Evolutionary conservation across 768 basidiomycete species (phyloP), one percentile per base, ranked within the genome.

Genomic region (Suillus tomentosus): DNA sequence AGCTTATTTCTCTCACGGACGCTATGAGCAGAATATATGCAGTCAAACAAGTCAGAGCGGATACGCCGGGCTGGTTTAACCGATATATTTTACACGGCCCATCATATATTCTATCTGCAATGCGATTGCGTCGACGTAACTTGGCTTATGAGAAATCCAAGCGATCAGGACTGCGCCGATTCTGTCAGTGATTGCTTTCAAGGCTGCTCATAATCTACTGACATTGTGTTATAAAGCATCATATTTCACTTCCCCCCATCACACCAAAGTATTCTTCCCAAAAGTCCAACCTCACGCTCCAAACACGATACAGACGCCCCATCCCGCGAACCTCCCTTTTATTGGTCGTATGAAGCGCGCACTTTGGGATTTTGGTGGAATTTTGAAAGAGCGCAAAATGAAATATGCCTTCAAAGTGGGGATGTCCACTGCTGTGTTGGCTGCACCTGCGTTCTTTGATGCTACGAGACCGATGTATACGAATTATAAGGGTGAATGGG

Each of bases 401-500:
- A 92, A 92, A 73, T 97, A 94, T 73, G 90, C 94, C 0, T 80
- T 96, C 77, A 96, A 96, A 76, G 89, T 87, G 9, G 94, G 91
- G 24, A 86, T 93, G 79, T 91, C 91, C 1, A 87, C 88, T 50
- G 91, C 92, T 0, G 76, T 97, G 31, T 80, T 99, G 4, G 90
- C 95, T 0, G 83, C 90, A 0, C 95, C 96, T 2, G 96, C 96
- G 0, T 98, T 96, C 76, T 88, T 92, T 64, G 90, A 92, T 61
- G 66, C 75, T 19, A 95, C 92, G 1, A 81, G 95, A 31, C 89
- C 88, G 5, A 75, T 86, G 4, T 98, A 97, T 71, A 80, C 92
- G 50, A 84, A 88, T 55, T 95, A 90, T 69, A 85, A 88, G 69
- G 96, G 96, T 42, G 95, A 98, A 77, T 99, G 96, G 96, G 95